phyloP scores from a whole-genome alignment of 2,329 filamentous ascomycete genomes.

The Colletotrichum sp. region DNA sequence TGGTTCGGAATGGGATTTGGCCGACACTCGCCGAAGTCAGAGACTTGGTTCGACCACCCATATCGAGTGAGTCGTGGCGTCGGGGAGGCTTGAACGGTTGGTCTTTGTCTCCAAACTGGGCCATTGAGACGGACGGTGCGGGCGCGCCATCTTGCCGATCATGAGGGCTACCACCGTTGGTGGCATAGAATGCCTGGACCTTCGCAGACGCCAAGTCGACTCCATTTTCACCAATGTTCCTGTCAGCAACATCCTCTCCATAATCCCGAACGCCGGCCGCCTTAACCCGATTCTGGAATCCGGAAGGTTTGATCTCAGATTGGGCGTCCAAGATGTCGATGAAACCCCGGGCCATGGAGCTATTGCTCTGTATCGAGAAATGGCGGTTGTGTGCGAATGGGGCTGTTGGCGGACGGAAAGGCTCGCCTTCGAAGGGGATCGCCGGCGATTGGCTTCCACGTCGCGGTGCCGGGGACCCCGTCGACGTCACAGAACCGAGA shows the following conservation, averaged over 20 bases:
- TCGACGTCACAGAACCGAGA: slow-evolving; percentile 2
- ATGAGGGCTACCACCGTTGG: slow-evolving; percentile 2
- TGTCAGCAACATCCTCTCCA: slow-evolving; percentile 70
- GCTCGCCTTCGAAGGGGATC: not conserved
- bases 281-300: slow-evolving; percentile 54
- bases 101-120: slow-evolving; percentile 21
- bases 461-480: not conserved
- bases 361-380: slow-evolving; percentile 36
- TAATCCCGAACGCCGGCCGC: slow-evolving; percentile 60
- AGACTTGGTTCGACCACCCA: slow-evolving; percentile 19
- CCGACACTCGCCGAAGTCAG: slow-evolving; percentile 21
- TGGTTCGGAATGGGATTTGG: slow-evolving; percentile 17
- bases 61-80: not conserved
- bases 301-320: slow-evolving; percentile 52
- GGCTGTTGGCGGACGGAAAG: slow-evolving; percentile 22
- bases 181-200: slow-evolving; percentile 40
- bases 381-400: slow-evolving; percentile 30
- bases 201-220: slow-evolving; percentile 36
- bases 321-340: slow-evolving; percentile 66
- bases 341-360: slow-evolving; percentile 31
- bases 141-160: slow-evolving; percentile 20
- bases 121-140: slow-evolving; percentile 15
- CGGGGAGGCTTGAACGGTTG: not conserved
- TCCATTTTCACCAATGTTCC: slow-evolving; percentile 54
- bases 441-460: not conserved